Conservation (phyloP, 1,284 basidiomycete species). For the Mixia osmundae region DNA sequence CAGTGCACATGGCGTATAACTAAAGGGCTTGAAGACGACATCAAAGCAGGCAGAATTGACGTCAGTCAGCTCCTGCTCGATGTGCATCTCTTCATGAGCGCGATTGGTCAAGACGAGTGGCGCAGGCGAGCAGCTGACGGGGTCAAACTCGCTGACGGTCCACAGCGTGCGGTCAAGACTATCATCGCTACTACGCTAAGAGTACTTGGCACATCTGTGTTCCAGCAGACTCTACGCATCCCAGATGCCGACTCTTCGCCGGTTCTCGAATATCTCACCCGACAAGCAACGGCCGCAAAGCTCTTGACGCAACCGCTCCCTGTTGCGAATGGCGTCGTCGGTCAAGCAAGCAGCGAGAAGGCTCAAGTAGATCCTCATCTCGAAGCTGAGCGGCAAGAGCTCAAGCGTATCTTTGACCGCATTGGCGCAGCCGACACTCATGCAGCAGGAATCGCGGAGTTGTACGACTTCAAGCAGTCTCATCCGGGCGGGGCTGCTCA, state of each 20-base stretch:
- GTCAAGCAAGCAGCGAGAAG: conserved; percentile 23
- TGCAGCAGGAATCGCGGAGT: conserved; percentile 54
- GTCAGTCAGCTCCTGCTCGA: conserved; percentile 77
- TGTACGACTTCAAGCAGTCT: conserved; percentile 80
- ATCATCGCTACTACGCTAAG: too few species aligned
- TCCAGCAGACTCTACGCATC: conserved; percentile 37
- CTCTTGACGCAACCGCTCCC: not conserved
- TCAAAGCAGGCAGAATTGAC: conserved; percentile 54
- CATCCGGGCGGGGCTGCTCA: conserved; percentile 67
- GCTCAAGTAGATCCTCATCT: conserved; percentile 31
- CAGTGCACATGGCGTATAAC: conserved; percentile 93
- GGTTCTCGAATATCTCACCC: not conserved
- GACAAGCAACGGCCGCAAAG: not conserved
- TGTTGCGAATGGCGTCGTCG: conserved; percentile 8
- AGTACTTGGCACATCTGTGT: too few species aligned
- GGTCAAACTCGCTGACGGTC: conserved; percentile 89
- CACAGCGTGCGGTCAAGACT: conserved; percentile 86
- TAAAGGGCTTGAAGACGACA: conserved; percentile 73
- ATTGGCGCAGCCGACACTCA: conserved; percentile 28
- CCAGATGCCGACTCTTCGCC: too few species aligned
- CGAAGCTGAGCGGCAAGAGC: conserved; percentile 23
- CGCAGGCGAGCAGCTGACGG: conserved; percentile 66
- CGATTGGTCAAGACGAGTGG: conserved; percentile 89
- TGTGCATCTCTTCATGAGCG: conserved; percentile 80
- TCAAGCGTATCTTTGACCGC: conserved; percentile 62